A percentile compares a stretch with the other conserved stretches of the same genome.
phyloP scores from a whole-genome alignment of 2,329 filamentous ascomycete genomes.

The Trichoderma sp. region DNA sequence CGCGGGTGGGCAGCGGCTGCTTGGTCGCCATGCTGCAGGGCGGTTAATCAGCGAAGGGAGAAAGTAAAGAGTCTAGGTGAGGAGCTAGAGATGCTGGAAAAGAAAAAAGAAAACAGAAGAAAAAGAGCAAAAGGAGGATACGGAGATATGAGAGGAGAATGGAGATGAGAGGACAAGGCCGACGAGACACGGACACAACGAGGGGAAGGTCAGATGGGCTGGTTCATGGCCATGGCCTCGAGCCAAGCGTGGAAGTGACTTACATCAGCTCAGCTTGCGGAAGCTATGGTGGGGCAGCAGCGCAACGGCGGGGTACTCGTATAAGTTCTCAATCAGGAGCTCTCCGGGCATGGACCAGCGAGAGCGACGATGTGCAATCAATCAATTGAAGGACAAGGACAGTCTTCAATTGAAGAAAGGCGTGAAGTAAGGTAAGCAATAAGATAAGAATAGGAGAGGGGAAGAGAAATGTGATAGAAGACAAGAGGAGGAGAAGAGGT shows the following conservation, averaged over 20 bases:
- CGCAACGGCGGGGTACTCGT: constrained; percentile 21
- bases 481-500: neutral
- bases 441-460: neutral
- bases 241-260: neutral
- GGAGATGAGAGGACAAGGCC: neutral
- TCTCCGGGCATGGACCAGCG: neutral
- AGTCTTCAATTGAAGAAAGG: constrained; percentile 12
- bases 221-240: neutral
- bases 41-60: neutral
- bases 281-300: constrained; percentile 28
- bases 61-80: neutral
- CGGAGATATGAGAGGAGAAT: neutral
- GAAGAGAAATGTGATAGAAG: neutral
- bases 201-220: neutral
- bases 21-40: constrained; percentile 40
- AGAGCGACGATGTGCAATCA: neutral
- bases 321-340: constrained; percentile 5
- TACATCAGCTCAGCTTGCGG: constrained; percentile 26
- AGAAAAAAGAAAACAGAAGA: neutral
- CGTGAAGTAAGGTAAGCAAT: neutral
- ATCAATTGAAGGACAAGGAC: neutral
- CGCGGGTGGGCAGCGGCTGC: constrained; percentile 55
- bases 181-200: neutral
- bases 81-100: constrained; percentile 1
- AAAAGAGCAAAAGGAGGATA: neutral